Evolutionary conservation across 768 basidiomycete genomes (phyloP), one percentile per base, ranked within the genome.

Genomic region (Lyophyllum decastes): DNA sequence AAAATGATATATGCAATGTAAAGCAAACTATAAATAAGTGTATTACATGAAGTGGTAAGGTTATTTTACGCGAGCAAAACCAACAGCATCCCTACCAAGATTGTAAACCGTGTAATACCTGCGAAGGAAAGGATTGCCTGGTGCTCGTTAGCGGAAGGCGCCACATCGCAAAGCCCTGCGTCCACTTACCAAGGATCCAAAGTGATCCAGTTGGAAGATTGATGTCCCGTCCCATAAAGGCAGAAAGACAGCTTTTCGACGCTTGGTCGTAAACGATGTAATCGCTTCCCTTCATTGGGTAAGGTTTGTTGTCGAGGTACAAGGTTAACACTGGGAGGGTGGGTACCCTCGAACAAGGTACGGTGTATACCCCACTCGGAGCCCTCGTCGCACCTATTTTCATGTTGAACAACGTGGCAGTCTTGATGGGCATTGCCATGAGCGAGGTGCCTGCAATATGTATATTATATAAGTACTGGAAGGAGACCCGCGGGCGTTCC

Each of bases 161-260:
- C 14, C 16, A 4, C 30, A 10, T 30, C 30, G 30, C 30, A 30
- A 30, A 30, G 30, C 10, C 5, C 11, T 22, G 45, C 71, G 79
- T 46, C 76, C 25, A 19, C 58, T 51, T 2, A 89, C 95, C 94
- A 64, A 97, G 77, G 65, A 96, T 94, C 94, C 93, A 95, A 47
- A 96, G 78, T n/a, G 84, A 73, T 41, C 86, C 85, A 60, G 86
- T 84, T 1, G 90, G 90, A 43, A 92, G 68, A 65, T 92, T 90
- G 76, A 97, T 88, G 69, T 98, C 95, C 74, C 98, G 73, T 21
- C 91, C 92, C 45, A 86, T 90, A 81, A 99, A 99, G 17, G 95
- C 78, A 19, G 92, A 95, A 61, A 99, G 90, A 72, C 97, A 99
- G 40, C 4, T 41, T 16, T 19, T 16, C 30, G 30, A 4, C 10